Percentiles rank a stretch among this genome's conserved stretches.
Conservation (phyloP, 169 alveolate species). For the Plasmodium coatneyi region DNA sequence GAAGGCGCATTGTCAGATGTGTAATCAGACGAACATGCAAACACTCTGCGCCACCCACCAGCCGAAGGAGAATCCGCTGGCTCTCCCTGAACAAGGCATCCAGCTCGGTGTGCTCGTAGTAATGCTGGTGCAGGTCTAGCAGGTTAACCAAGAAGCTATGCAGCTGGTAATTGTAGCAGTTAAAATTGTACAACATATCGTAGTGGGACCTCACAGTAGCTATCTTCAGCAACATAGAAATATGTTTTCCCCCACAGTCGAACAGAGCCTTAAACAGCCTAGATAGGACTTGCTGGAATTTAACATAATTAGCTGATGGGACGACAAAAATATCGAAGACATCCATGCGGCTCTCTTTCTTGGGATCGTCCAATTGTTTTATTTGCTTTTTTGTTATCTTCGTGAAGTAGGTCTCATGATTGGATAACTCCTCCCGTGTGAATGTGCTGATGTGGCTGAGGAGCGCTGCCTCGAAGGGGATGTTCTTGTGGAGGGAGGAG, state of each 20-base stretch:
- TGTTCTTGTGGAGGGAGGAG: conserved; percentile 8
- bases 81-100: conserved; percentile 43
- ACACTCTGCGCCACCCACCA: conserved; percentile 13
- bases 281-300: conserved; percentile 37
- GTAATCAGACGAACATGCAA: too few relatives aligned
- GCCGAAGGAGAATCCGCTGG: conserved; percentile 14
- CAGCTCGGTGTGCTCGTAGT: conserved; percentile 40
- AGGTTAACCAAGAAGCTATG: conserved; percentile 45
- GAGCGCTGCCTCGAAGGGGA: conserved; percentile 46
- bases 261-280: conserved; percentile 55
- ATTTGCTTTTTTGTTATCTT: conserved; percentile 48
- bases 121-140: conserved; percentile 8
- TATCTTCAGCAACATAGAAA: conserved; percentile 53
- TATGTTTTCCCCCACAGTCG: conserved; percentile 75
- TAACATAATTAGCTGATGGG: conserved; percentile 50
- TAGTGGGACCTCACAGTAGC: conserved; percentile 48
- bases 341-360: conserved; percentile 57
- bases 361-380: background rate
- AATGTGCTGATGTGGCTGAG: conserved; percentile 59
- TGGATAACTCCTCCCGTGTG: conserved; percentile 30
- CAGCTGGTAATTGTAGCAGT: conserved; percentile 61
- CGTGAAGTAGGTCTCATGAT: conserved; percentile 6
- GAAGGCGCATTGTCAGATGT: background rate
- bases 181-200: conserved; percentile 63
- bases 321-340: conserved; percentile 50